phyloP scores from a whole-genome alignment of 2,329 filamentous ascomycete genomes.

The Ampelomyces quisqualis region DNA sequence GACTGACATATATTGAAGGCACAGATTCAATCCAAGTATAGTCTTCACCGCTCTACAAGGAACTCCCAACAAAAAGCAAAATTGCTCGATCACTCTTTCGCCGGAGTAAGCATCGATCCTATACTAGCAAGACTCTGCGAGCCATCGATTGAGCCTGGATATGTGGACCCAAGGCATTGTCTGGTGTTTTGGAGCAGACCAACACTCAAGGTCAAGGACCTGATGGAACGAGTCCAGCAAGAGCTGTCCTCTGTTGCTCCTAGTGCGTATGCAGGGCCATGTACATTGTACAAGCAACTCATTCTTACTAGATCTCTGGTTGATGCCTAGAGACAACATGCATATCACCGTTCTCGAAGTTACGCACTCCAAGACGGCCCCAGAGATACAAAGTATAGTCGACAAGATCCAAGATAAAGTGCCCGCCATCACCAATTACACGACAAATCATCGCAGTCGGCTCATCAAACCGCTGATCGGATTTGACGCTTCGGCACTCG shows the following conservation, averaged over 20 bases:
- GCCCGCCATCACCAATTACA: constrained; percentile 64
- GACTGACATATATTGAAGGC: constrained; percentile 45
- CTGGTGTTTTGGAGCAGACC: constrained; percentile 88
- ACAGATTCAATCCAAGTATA: constrained; percentile 71
- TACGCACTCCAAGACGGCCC: constrained; percentile 71
- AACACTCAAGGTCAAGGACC: constrained; percentile 65
- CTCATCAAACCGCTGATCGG: constrained; percentile 81
- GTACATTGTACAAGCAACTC: constrained; percentile 4
- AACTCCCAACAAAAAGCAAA: constrained; percentile 75
- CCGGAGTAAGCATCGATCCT: constrained; percentile 72
- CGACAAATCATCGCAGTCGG: constrained; percentile 66
- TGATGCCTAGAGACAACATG: constrained; percentile 75
- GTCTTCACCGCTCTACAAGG: constrained; percentile 69
- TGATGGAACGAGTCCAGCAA: constrained; percentile 70
- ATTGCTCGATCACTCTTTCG: constrained; percentile 68
- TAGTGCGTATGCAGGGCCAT: constrained; percentile 53
- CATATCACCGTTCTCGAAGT: constrained; percentile 87
- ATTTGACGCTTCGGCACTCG: constrained; percentile 82
- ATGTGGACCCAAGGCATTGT: constrained; percentile 74
- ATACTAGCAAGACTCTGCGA: constrained; percentile 70
- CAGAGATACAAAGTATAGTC: constrained; percentile 67
- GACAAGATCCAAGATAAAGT: constrained; percentile 58
- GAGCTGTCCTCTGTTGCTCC: constrained; percentile 65
- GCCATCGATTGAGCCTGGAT: constrained; percentile 64
- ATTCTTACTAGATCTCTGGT: constrained; percentile 67